These are phyloP conservation scores for Dryadomyces quercivorus DNA, from an alignment of 2,329 filamentous ascomycete genomes.

Conservation along the genomic window DNA sequence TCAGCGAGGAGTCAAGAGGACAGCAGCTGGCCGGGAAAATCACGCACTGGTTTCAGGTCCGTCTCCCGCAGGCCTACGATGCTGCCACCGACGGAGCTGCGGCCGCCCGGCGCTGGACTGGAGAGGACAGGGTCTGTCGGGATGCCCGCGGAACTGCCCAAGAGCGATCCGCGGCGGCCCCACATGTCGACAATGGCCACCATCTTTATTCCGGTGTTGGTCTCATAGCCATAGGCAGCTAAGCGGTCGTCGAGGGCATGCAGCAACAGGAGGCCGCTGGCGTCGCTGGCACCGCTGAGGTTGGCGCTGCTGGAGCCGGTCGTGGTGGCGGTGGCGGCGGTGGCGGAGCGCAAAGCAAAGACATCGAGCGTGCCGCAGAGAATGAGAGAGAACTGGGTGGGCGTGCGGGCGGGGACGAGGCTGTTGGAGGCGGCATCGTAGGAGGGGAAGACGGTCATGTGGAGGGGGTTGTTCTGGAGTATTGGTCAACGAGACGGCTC, in stretches of 20 bases:
- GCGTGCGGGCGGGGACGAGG: constrained; percentile 48
- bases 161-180: constrained; percentile 38
- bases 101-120: constrained; percentile 1
- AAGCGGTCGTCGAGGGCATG: constrained; percentile 90
- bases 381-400: constrained; percentile 85
- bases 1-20: neutral
- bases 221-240: constrained; percentile 90
- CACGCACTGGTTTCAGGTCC: constrained; percentile 68
- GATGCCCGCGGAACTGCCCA: neutral
- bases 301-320: constrained; percentile 21
- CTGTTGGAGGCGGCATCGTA: constrained; percentile 45
- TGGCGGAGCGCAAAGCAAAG: constrained; percentile 69
- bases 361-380: constrained; percentile 87
- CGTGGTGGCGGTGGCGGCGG: constrained; percentile 13
- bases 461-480: constrained; percentile 81
- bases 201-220: constrained; percentile 87
- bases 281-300: constrained; percentile 54
- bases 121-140: constrained; percentile 1
- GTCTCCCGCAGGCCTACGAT: constrained; percentile 61
- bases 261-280: constrained; percentile 56
- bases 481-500: neutral
- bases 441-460: constrained; percentile 80
- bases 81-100: constrained; percentile 16
- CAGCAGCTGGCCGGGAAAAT: constrained; percentile 14
- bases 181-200: constrained; percentile 86